These are phyloP conservation scores for Talaromyces rugulosus DNA, from an alignment of 2,329 filamentous ascomycete genomes.

Conservation along the genomic window DNA sequence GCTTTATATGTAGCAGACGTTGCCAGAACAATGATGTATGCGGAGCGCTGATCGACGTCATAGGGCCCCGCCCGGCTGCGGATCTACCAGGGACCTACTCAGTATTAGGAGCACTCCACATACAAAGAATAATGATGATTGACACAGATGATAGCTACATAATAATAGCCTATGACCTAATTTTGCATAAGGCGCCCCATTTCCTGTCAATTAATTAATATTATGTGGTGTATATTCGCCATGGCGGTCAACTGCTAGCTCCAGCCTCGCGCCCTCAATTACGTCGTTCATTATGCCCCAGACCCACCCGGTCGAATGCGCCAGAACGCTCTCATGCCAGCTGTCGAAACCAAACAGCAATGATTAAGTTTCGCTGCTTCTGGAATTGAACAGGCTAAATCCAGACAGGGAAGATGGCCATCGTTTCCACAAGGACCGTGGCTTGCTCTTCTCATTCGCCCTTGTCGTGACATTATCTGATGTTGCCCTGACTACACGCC, in stretches of 20 bases:
- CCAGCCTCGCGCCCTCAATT: background rate
- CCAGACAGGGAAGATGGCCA: slow-evolving; percentile 10
- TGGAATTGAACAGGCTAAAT: slow-evolving; percentile 5
- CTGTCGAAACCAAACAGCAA: background rate
- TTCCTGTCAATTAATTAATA: background rate
- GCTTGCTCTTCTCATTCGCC: slow-evolving; percentile 5
- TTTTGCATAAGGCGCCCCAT: background rate
- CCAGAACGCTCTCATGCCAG: background rate
- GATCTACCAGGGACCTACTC: slow-evolving; percentile 9
- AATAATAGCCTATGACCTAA: background rate
- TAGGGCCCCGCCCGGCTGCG: slow-evolving; percentile 7
- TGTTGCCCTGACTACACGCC: background rate
- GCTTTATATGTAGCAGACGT: slow-evolving; percentile 2
- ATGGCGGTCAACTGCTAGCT: background rate
- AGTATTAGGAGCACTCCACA: too few species aligned
- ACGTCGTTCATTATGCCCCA: background rate
- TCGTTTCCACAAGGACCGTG: slow-evolving; percentile 10
- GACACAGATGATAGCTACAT: background rate
- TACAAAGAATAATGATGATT: background rate
- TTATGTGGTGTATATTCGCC: background rate
- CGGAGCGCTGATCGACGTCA: slow-evolving; percentile 15
- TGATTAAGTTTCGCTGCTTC: background rate
- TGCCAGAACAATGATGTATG: slow-evolving; percentile 12
- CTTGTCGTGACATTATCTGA: slow-evolving; percentile 3
- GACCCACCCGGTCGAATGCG: slow-evolving; percentile 1